These are phyloP conservation scores for Beauveria sp. DNA, from an alignment of 2,329 filamentous ascomycete genomes.

Conservation along the genomic window DNA sequence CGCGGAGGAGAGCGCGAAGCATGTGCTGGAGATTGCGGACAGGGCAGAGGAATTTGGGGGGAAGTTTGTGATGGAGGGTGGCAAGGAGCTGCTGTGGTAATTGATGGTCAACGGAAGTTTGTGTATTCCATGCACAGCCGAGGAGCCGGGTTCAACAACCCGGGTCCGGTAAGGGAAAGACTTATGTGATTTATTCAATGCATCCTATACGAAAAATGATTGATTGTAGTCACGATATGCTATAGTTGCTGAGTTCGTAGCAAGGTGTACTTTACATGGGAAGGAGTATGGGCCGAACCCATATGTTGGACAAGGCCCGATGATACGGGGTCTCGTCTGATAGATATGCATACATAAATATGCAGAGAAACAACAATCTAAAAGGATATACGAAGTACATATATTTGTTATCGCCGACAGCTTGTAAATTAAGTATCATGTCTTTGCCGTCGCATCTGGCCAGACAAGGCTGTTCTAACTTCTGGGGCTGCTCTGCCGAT, in stretches of 20 bases:
- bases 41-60: slow-evolving; percentile 25
- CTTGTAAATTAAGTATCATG: background rate
- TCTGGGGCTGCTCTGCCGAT: background rate
- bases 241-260: background rate
- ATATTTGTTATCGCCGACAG: background rate
- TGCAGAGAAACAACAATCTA: background rate
- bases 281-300: background rate
- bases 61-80: slow-evolving; percentile 26
- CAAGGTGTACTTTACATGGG: background rate
- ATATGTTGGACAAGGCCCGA: background rate
- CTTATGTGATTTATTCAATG: background rate
- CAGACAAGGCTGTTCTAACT: background rate
- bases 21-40: slow-evolving; percentile 29
- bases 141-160: background rate
- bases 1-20: slow-evolving; percentile 24
- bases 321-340: background rate
- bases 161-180: too few species aligned
- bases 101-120: background rate
- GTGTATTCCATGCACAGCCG: too few species aligned
- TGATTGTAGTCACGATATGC: background rate
- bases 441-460: background rate
- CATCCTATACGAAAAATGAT: background rate
- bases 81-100: slow-evolving; percentile 22
- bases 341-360: background rate
- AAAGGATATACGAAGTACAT: too few species aligned